These are phyloP conservation scores for Phytophthora agathidicida DNA, from an alignment of 352 stramenopile species.

Conservation along the genomic window DNA sequence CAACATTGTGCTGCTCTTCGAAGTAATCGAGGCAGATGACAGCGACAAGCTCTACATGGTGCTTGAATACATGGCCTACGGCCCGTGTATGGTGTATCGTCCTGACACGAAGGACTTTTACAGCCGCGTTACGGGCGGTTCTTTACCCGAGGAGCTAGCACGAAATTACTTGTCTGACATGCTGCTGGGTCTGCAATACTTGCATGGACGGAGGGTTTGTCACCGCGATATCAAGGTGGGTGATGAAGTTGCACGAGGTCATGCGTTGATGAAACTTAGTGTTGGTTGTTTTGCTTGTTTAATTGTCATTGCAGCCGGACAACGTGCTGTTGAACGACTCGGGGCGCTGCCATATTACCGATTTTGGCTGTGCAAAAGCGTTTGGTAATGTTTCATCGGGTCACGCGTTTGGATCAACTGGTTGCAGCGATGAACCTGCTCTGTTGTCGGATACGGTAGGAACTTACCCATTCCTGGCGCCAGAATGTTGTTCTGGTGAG, in stretches of 20 bases:
- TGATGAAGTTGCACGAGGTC: background rate
- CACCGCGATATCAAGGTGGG: slow-evolving; percentile 91
- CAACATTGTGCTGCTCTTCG: slow-evolving; percentile 91
- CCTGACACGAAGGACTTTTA: slow-evolving; percentile 72
- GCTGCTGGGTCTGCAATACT: slow-evolving; percentile 78
- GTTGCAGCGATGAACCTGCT: slow-evolving; percentile 2
- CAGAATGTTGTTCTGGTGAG: slow-evolving; percentile 88
- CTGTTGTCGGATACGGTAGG: slow-evolving; percentile 83
- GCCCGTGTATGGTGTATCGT: slow-evolving; percentile 84
- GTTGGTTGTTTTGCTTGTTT: slow-evolving; percentile 1
- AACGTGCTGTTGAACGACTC: slow-evolving; percentile 88
- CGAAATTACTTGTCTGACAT: slow-evolving; percentile 75
- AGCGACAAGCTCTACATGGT: slow-evolving; percentile 88
- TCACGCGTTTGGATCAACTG: background rate
- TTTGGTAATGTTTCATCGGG: slow-evolving; percentile 7
- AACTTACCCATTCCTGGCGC: slow-evolving; percentile 91
- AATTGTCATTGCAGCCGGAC: slow-evolving; percentile 56
- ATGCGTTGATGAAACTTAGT: slow-evolving; percentile 1
- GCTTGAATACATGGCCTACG: slow-evolving; percentile 85
- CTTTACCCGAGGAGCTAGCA: slow-evolving; percentile 69
- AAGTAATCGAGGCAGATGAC: slow-evolving; percentile 85
- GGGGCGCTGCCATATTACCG: slow-evolving; percentile 81
- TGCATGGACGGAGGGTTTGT: slow-evolving; percentile 77
- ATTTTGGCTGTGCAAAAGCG: slow-evolving; percentile 87
- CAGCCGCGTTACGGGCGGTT: slow-evolving; percentile 58